Conservation (phyloP, 2,329 filamentous ascomycete species). For the Fusarium penzigii region DNA sequence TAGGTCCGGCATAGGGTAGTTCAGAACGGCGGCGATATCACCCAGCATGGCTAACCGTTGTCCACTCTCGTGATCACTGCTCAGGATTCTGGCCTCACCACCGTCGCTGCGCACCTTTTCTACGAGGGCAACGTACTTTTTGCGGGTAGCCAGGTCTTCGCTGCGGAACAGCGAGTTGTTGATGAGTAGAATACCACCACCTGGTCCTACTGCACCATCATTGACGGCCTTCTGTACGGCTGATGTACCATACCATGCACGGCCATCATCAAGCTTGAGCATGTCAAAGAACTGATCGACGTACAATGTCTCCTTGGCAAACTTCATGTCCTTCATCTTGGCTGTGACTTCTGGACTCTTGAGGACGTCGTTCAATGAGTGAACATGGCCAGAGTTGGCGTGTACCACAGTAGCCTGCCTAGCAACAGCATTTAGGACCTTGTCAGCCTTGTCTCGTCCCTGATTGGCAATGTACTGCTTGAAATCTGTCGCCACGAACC, state of each 20-base stretch:
- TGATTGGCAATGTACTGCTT: slow-evolving; percentile 70
- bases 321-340: slow-evolving; percentile 84
- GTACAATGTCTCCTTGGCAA: slow-evolving; percentile 76
- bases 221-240: slow-evolving; percentile 82
- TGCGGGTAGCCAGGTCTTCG: slow-evolving; percentile 73
- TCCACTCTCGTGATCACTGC: slow-evolving; percentile 92
- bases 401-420: slow-evolving; percentile 75
- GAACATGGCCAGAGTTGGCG: slow-evolving; percentile 80
- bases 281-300: slow-evolving; percentile 84
- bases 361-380: slow-evolving; percentile 85
- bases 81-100: slow-evolving; percentile 85
- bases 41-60: slow-evolving; percentile 80
- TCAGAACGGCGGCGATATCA: slow-evolving; percentile 85
- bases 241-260: slow-evolving; percentile 84
- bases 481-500: slow-evolving; percentile 82
- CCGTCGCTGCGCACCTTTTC: slow-evolving; percentile 86
- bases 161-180: slow-evolving; percentile 87
- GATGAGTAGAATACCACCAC: slow-evolving; percentile 82
- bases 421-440: slow-evolving; percentile 63
- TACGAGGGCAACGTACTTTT: slow-evolving; percentile 80
- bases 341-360: slow-evolving; percentile 76
- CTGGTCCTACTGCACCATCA: slow-evolving; percentile 84
- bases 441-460: slow-evolving; percentile 61
- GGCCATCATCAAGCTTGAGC: slow-evolving; percentile 80
- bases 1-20: slow-evolving; percentile 81